Base-by-base conservation (phyloP, 306 rosid genomes). In the Astragalus glycyphyllos region DNA sequence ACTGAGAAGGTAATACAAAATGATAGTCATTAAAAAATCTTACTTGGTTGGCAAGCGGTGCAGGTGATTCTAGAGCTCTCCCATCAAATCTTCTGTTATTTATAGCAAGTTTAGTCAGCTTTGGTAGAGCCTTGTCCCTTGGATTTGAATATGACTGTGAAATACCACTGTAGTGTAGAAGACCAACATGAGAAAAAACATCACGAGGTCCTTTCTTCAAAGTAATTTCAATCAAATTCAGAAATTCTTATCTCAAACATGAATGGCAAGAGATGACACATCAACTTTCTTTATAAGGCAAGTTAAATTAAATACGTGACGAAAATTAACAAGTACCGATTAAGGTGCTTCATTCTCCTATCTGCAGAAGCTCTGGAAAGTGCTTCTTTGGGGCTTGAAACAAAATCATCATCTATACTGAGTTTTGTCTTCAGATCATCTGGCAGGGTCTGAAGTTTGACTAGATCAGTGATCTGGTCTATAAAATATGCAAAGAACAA, bases 331-430 rank as follows among this genome's bases (percentile, higher is more conserved):
- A 14, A 47, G 16, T 86, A 91, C 99, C 99, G 83, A 71, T 79
- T 91, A 37, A 91, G 96, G 77, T 89, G 72, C 81, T 94, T 91
- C 66, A 68, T 86, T 76, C 99, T 87, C 83, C 91, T 87, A 82
- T 94, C 99, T 44, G 97, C 91, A 16, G 99, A 91, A 37, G 97
- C 97, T 75, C 91, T 86, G 72, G 99, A 89, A 75, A 94, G 95
- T 72, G 99, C 99, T 78, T 94, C 99, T 87, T 94, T 94, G 38
- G 99, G 99, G 84, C 97, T 94, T 40, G 88, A 87, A 84, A 80
- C 81, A 17, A 75, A 56, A 67, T 94, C 99, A 61, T 91, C 96
- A 0, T 91, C 96, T 74, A 94, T 79, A 79, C 97, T 94, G 77
- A 94, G 96, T 77, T 91, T 86, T 67, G 97, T 67, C 82, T 66